phyloP scores from a whole-genome alignment of 805 yeast genomes.

The Wickerhamomyces chambardii region DNA sequence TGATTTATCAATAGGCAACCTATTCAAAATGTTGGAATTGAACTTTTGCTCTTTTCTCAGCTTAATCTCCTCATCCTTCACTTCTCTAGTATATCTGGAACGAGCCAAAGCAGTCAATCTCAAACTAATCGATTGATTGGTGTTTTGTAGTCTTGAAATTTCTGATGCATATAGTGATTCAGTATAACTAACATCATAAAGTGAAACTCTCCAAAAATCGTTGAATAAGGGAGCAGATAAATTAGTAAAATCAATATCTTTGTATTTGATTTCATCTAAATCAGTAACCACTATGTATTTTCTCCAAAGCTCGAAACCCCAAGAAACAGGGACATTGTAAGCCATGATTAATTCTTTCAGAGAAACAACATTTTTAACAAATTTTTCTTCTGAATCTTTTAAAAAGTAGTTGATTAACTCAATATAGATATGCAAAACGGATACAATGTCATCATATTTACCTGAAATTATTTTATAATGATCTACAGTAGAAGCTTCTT shows the following conservation, averaged over 20 bases:
- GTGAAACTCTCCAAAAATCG: slow-evolving; percentile 65
- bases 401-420: slow-evolving; percentile 49
- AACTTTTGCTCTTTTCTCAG: slow-evolving; percentile 11
- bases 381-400: slow-evolving; percentile 17
- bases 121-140: slow-evolving; percentile 25
- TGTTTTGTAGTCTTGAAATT: slow-evolving; percentile 26
- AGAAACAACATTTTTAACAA: slow-evolving; percentile 27
- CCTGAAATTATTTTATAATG: slow-evolving; percentile 68
- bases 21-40: slow-evolving; percentile 16
- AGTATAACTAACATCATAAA: slow-evolving; percentile 61
- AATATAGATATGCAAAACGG: slow-evolving; percentile 56
- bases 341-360: slow-evolving; percentile 29
- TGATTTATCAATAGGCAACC: slow-evolving; percentile 30
- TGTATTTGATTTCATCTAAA: slow-evolving; percentile 6
- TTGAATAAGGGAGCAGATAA: slow-evolving; percentile 37
- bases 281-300: slow-evolving; percentile 21
- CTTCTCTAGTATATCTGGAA: slow-evolving; percentile 7
- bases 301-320: slow-evolving; percentile 83
- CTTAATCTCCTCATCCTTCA: slow-evolving; percentile 10
- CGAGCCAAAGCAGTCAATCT: slow-evolving; percentile 18
- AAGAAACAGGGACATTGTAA: slow-evolving; percentile 39
- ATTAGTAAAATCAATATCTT: slow-evolving; percentile 14
- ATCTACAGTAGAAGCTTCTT: slow-evolving; percentile 21
- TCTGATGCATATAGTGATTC: slow-evolving; percentile 40
- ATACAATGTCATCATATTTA: slow-evolving; percentile 61